A percentile compares a stretch with the other conserved stretches of the same genome.
Conservation (phyloP, 139 green algal genomes). For the Monoraphidium neglectum region DNA sequence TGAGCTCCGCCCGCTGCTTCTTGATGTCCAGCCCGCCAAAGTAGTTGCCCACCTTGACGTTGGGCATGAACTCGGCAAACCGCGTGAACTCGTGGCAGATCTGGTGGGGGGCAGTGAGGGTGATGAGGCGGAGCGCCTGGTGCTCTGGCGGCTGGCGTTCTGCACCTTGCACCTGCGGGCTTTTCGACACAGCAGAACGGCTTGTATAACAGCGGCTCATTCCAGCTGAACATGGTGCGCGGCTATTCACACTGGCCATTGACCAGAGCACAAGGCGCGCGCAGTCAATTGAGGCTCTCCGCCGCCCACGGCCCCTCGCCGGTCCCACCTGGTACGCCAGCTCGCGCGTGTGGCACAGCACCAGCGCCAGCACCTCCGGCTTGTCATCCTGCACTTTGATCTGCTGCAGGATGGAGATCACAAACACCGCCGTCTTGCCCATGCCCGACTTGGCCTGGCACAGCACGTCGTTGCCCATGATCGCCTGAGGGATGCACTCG, state of each 20-base stretch:
- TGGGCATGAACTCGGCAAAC: slow-evolving; percentile 86
- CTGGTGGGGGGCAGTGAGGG: too few relatives aligned
- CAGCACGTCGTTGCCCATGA: slow-evolving; percentile 97
- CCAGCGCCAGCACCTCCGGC: slow-evolving; percentile 79
- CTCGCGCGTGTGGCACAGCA: slow-evolving; percentile 99
- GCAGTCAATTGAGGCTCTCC: too few relatives aligned
- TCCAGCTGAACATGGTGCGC: too few relatives aligned
- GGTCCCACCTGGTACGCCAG: slow-evolving; percentile 90
- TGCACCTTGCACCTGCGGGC: too few relatives aligned
- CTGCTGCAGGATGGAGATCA: slow-evolving; percentile 98
- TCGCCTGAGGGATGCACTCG: slow-evolving; percentile 98
- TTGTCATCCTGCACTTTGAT: slow-evolving; percentile 76
- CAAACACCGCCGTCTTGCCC: slow-evolving; percentile 99
- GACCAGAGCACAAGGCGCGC: too few relatives aligned
- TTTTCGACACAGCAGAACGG: too few relatives aligned
- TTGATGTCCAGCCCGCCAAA: slow-evolving; percentile 92
- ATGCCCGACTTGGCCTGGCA: slow-evolving; percentile 99
- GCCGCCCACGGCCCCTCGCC: too few relatives aligned
- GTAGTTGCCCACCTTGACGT: slow-evolving; percentile 92
- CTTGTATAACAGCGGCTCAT: too few relatives aligned
- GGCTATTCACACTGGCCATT: too few relatives aligned
- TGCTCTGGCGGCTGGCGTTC: too few relatives aligned
- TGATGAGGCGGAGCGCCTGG: too few relatives aligned
- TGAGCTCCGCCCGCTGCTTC: slow-evolving; percentile 78
- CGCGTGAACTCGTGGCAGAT: slow-evolving; percentile 98